Evolutionary conservation across 2,329 filamentous ascomycete species (phyloP), one percentile per base, ranked within the genome.

Genomic region (Aspergillus quadrilineatus): DNA sequence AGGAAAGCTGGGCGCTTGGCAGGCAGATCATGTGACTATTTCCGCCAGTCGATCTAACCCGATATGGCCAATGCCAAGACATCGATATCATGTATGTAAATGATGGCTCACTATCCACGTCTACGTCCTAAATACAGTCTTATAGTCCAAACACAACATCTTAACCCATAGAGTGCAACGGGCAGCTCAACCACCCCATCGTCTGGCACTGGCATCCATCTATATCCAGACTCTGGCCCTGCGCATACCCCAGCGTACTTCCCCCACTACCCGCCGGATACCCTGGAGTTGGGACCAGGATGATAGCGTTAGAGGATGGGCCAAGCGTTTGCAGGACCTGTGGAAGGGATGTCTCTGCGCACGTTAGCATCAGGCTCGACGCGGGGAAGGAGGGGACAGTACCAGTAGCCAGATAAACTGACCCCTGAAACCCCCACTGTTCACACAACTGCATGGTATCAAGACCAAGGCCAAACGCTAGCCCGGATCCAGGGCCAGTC

Each of bases 251-350:
- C 30, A 53, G 17, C 14, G 39, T 28, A 39, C 30, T 34, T 15
- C 26, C 14, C n/a, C 34, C 26, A 14, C 2, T 14, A 1, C 26
- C 22, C 5, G 32, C 30, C 12, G 43, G 10, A n/a, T 32, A 52
- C 1, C 46, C 36, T 22, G 51, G 43, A 22, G 53, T 54, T 6
- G 55, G 57, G 15, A 65, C 48, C 1, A 65, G 22, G 34, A 65
- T 59, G n/a, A 65, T 56, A 2, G 60, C 60, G 17, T 62, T 61
- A 5, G 60, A 48, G 9, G 55, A 53, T 6, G 50, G 41, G 6
- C 56, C 50, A 2, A 65, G 22, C 2, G 55, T 50, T 41, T 65
- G 63, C 34, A 65, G 54, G 4, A 64, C 59, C 39, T 65, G 63
- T 4, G 62, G 63, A 4, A 65, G 59, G 15, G 60, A 56, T 1